Conservation (phyloP, 345 rosid species). For the Lumnitzera littorea region DNA sequence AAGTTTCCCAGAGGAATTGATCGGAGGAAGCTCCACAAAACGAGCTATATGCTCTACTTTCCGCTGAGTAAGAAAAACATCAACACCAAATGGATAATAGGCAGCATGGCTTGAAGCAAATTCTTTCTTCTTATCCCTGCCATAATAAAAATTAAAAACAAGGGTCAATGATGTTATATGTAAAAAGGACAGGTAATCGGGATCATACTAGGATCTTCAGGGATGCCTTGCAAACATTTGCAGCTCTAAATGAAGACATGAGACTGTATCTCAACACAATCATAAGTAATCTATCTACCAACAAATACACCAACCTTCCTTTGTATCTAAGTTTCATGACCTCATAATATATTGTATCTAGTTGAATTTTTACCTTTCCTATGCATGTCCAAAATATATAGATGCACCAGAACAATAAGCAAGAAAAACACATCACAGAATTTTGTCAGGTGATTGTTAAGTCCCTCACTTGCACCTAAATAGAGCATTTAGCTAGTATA, state of each 20-base stretch:
- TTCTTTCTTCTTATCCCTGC: slow-evolving; percentile 91
- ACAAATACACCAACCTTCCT: no score
- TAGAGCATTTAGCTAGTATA: no score
- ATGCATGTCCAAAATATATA: no score
- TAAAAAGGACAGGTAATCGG: neutral
- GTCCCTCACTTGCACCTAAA: no score
- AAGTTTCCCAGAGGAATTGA: slow-evolving; percentile 42
- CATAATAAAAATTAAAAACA: slow-evolving; percentile 4
- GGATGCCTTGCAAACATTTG: slow-evolving; percentile 5
- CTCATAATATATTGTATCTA: no score
- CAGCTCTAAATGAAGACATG: neutral
- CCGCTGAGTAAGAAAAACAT: slow-evolving; percentile 59
- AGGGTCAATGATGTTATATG: neutral
- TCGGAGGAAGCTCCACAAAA: slow-evolving; percentile 66
- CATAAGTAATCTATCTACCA: no score
- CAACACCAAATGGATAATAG: slow-evolving; percentile 87
- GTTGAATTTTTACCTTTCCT: no score
- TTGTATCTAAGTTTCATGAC: no score
- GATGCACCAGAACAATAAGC: no score
- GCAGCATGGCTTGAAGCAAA: slow-evolving; percentile 72
- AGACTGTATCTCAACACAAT: no score
- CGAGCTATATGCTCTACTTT: slow-evolving; percentile 78
- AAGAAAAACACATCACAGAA: no score
- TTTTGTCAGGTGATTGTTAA: no score
- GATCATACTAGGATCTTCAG: neutral